A percentile compares a stretch with the other conserved stretches of the same genome.
These are phyloP conservation scores for Pyrenophora seminiperda DNA, from an alignment of 2,329 filamentous ascomycete genomes.

Conservation along the genomic window DNA sequence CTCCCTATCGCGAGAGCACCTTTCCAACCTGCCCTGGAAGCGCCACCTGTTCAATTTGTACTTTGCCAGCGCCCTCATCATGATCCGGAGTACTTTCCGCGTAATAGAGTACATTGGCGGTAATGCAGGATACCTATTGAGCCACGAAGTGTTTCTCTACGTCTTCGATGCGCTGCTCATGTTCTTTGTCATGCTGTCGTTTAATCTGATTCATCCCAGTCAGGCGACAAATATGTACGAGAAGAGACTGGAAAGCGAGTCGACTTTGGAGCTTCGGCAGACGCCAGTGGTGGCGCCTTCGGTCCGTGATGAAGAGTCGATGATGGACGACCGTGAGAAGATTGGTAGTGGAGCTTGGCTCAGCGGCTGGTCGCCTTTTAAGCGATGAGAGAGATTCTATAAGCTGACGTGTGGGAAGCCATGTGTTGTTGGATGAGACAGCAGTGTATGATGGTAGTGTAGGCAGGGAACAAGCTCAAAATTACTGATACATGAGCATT, in stretches of 20 bases:
- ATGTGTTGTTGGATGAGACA: not conserved
- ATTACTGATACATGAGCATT: too few relatives aligned
- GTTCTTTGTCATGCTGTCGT: slow-evolving; percentile 50
- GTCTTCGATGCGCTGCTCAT: slow-evolving; percentile 54
- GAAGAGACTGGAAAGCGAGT: slow-evolving; percentile 9
- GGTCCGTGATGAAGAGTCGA: slow-evolving; percentile 1
- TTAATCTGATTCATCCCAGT: slow-evolving; percentile 48
- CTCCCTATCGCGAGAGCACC: not conserved
- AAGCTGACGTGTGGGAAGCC: too few relatives aligned
- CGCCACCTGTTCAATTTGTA: slow-evolving; percentile 53
- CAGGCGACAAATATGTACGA: slow-evolving; percentile 27
- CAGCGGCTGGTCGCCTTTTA: not conserved
- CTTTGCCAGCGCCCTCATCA: slow-evolving; percentile 52
- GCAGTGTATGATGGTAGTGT: not conserved
- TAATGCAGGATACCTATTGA: slow-evolving; percentile 51
- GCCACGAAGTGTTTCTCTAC: slow-evolving; percentile 52
- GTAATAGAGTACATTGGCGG: slow-evolving; percentile 56
- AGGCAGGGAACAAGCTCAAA: not conserved
- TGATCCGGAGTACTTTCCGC: slow-evolving; percentile 57
- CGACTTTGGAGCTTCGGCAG: slow-evolving; percentile 12
- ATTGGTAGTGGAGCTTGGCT: not conserved
- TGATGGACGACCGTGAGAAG: not conserved
- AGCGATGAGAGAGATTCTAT: not conserved
- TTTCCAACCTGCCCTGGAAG: slow-evolving; percentile 29
- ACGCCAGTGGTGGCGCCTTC: slow-evolving; percentile 5